Base-by-base conservation (phyloP, 768 basidiomycete species). In the Rhodotorula diobovata region DNA sequence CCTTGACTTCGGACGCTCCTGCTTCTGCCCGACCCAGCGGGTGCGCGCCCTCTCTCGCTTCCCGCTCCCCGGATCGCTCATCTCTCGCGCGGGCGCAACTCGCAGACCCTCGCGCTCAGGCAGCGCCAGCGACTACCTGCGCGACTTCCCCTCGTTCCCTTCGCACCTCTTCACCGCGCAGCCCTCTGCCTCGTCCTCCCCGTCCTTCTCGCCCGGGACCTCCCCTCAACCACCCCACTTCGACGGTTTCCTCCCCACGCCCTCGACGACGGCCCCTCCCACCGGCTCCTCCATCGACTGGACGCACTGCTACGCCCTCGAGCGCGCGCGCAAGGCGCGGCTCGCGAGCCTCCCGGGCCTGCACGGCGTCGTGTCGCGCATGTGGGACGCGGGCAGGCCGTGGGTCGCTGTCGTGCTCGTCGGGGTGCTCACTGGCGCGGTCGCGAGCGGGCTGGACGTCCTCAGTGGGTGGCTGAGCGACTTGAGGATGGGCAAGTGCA, bases 391-490 rank as follows among this genome's bases (percentile, higher is more conserved):
- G 21, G 39, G 58, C 39, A 37, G 67, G 39, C 69, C 76, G 0
- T 76, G 76, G 76, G 15, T 74, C 54, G 72, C 69, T 58, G 67
- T 76, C 67, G 66, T 72, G 20, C n/a, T 73, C n/a, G 72, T 67
- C 20, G 77, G 77, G 10, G 35, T 78, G 35, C 43, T 54, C 30
- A 75, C 72, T 6, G 77, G 77, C 23, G 35, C 50, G 2, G 61
- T 78, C 32, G 77, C 76, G 25, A 69, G 72, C 35, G 73, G 67
- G 46, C 58, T 78, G 25, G 77, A 76, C 39, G 64, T 78, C 32
- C 61, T 78, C 10, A 71, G 66, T 18, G 66, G 66, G 16, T 78
- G 77, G 77, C 50, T 78, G 64, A 72, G 69, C 41, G 77, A 78
- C 55, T 39, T 78, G 3, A 20, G 77, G 30, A 48, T 66, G 10